Conservation (phyloP, 176 grass and related monocot species). For the Musa troglodytarum region DNA sequence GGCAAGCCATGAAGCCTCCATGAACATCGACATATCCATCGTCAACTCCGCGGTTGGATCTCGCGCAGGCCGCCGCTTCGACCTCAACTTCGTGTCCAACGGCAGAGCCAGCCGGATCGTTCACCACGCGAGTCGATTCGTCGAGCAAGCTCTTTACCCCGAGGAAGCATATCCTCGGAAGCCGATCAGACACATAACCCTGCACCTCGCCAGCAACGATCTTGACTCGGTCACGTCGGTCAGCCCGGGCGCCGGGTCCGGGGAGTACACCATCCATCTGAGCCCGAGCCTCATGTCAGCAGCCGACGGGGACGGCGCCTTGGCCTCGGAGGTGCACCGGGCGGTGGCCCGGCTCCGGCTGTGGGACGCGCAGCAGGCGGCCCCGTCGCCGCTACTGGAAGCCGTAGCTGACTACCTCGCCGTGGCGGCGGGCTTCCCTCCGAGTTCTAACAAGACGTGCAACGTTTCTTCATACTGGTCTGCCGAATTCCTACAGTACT, state of each 20-base stretch:
- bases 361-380: not conserved
- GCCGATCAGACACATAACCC: not conserved
- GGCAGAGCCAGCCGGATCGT: not conserved
- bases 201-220: not conserved
- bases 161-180: constrained; percentile 1
- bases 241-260: not conserved
- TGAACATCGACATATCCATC: constrained; percentile 6
- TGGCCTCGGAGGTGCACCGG: not conserved
- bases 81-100: constrained; percentile 21
- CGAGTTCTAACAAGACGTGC: not conserved
- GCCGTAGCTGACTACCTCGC: constrained; percentile 5
- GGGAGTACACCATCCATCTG: not conserved
- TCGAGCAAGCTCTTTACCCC: constrained; percentile 8
- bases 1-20: constrained; percentile 37
- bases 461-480: not conserved
- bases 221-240: not conserved
- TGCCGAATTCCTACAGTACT: constrained; percentile 2
- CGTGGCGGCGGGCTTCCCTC: not conserved
- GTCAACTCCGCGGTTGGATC: not conserved
- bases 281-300: not conserved
- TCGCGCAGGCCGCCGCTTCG: not conserved
- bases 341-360: constrained; percentile 6
- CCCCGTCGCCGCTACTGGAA: not conserved
- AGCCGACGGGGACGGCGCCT: not conserved
- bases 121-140: not conserved